Evolutionary conservation across 2,329 filamentous ascomycete species (phyloP), one percentile per base, ranked within the genome.

Genomic region (Pseudopyricularia javanii): DNA sequence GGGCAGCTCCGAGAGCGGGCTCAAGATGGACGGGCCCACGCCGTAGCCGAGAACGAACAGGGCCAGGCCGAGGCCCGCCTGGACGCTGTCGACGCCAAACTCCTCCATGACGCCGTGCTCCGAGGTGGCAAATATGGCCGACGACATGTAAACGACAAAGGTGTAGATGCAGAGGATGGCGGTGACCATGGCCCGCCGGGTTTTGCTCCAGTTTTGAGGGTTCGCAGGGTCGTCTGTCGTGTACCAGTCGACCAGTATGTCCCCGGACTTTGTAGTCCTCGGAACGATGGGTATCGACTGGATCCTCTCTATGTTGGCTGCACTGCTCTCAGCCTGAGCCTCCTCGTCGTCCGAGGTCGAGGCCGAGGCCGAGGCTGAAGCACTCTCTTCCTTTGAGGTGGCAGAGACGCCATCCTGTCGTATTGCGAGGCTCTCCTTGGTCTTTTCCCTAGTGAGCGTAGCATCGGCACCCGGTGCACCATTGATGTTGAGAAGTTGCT

Each of bases 401-500:
- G n/a, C n/a, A n/a, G n/a, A n/a, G n/a, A n/a, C 17, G 32, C 43
- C 45, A 40, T 47, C 20, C 22, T 52, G n/a, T 32, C 51, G 45
- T 47, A 50, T 53, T 50, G 56, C 37, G 1, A 48, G 54, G 56
- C 45, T 61, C 88, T 82, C 56, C 83, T 84, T 22, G 24, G 26
- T 34, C 26, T 49, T 34, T 33, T 49, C 30, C 20, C 47, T 45
- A 3, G 40, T 26, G 40, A 45, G 61, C 85, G 86, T 51, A 94
- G 68, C 60, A 88, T 86, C 40, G 84, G 80, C 50, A 86, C 94
- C 40, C 32, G 7, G 7, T n/a, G 8, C 50, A 55, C 49, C 87
- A 56, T 95, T 89, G 64, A 94, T 87, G 63, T 86, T 89, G 49
- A 91, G 73, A 7, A 82, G 74, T 54, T 84, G 82, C 32, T 94